A percentile compares a stretch with the other conserved stretches of the same genome.
Conservation (phyloP, 352 stramenopile species). For the Globisporangium nagaii region DNA sequence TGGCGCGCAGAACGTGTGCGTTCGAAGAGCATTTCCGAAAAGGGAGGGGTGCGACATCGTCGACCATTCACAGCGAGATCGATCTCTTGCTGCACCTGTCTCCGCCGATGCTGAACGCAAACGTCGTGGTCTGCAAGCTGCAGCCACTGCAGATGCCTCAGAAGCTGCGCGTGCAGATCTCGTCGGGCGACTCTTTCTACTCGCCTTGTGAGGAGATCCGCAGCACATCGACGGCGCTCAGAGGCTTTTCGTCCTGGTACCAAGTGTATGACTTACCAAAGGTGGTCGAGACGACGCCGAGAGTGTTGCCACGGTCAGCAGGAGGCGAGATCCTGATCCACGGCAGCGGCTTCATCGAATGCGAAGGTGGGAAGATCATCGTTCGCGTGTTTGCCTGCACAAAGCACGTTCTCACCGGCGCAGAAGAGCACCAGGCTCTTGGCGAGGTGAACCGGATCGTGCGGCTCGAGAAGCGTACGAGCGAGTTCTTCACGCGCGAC, state of each 20-base stretch:
- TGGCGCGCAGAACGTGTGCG: slow-evolving; percentile 18
- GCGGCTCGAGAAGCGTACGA: slow-evolving; percentile 18
- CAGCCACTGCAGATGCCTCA: slow-evolving; percentile 24
- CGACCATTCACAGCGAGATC: slow-evolving; percentile 20
- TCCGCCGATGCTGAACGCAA: slow-evolving; percentile 36
- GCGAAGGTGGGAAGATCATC: slow-evolving; percentile 16
- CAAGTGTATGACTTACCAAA: slow-evolving; percentile 39
- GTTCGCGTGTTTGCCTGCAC: slow-evolving; percentile 49
- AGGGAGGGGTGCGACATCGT: slow-evolving; percentile 7
- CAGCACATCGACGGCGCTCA: background rate
- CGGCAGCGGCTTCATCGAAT: slow-evolving; percentile 41
- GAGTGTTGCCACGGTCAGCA: slow-evolving; percentile 46
- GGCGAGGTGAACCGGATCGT: slow-evolving; percentile 24
- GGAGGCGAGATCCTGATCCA: slow-evolving; percentile 44
- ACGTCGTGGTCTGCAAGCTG: slow-evolving; percentile 31
- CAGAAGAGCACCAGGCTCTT: slow-evolving; percentile 26
- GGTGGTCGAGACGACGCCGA: slow-evolving; percentile 33
- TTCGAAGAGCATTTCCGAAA: slow-evolving; percentile 59
- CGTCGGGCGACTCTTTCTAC: slow-evolving; percentile 52
- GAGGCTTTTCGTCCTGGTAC: slow-evolving; percentile 17
- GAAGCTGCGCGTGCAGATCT: slow-evolving; percentile 51
- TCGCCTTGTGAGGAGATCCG: slow-evolving; percentile 20
- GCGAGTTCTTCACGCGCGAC: slow-evolving; percentile 41
- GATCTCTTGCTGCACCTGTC: slow-evolving; percentile 63
- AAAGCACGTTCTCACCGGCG: slow-evolving; percentile 17